phyloP scores from a whole-genome alignment of 495 filamentous ascomycete genomes.

The Durotheca rogersii region DNA sequence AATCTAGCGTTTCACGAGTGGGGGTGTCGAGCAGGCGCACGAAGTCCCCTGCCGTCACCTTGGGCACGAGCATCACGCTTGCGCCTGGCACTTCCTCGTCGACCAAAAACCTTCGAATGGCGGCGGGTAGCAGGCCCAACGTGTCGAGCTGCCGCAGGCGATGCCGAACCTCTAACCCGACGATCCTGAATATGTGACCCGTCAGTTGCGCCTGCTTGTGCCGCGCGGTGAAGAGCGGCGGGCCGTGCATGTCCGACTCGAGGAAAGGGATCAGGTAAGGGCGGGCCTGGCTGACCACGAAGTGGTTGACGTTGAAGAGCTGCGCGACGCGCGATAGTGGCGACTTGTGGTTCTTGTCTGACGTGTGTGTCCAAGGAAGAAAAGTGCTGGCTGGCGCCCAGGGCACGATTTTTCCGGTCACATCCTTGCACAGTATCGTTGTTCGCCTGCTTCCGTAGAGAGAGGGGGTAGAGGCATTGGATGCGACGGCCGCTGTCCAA shows the following conservation, averaged over 20 bases:
- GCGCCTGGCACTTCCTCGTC: slow-evolving; percentile 85
- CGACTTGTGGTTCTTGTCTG: slow-evolving; percentile 72
- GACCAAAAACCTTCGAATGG: slow-evolving; percentile 74
- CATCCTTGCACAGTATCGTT: slow-evolving; percentile 79
- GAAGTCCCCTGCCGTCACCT: slow-evolving; percentile 71
- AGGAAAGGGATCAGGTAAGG: slow-evolving; percentile 86
- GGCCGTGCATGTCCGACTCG: slow-evolving; percentile 74
- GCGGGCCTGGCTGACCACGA: slow-evolving; percentile 75
- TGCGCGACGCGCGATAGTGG: slow-evolving; percentile 82
- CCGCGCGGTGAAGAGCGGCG: slow-evolving; percentile 60
- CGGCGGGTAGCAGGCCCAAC: slow-evolving; percentile 66
- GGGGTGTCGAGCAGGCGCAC: slow-evolving; percentile 76
- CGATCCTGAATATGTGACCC: slow-evolving; percentile 64
- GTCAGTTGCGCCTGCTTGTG: slow-evolving; percentile 57
- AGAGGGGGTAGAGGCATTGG: slow-evolving; percentile 73
- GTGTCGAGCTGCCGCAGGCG: slow-evolving; percentile 80
- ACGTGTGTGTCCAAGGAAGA: slow-evolving; percentile 65
- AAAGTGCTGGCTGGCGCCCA: slow-evolving; percentile 74
- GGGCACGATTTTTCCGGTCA: slow-evolving; percentile 72
- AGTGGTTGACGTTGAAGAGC: slow-evolving; percentile 93
- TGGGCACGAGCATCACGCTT: slow-evolving; percentile 78
- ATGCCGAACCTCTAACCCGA: slow-evolving; percentile 77
- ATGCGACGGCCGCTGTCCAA: slow-evolving; percentile 91
- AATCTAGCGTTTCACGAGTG: slow-evolving; percentile 69
- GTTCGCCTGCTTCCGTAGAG: slow-evolving; percentile 61